Evolutionary conservation across 805 yeast species (phyloP), one percentile per base, ranked within the genome.

Genomic region (Ascoidea asiatica): DNA sequence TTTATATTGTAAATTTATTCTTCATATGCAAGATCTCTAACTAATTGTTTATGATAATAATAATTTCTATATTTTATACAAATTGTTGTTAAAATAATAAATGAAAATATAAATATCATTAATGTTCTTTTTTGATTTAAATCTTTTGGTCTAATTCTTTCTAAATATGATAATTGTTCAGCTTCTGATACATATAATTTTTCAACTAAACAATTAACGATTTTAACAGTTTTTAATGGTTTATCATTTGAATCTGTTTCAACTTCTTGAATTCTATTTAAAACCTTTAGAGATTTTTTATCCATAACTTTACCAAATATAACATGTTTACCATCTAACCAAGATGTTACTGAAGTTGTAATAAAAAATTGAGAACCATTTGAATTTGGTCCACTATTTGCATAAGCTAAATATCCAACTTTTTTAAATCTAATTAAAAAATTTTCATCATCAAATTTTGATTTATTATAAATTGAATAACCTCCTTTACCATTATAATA

Each of bases 261-360:
- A 43, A 75, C 74, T 43, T 65, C 63, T 58, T 82, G 88, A 49
- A 86, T 68, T 50, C 68, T 58, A 38, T 73, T 72, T 39, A 85
- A 69, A 5, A 81, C 71, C 19, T 79, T 81, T 46, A 73, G 62
- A 4, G 92, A 92, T 15, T 29, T 2, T 15, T 29, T 29, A 37
- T 75, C 78, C 13, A 73, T 56, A 41, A 84, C 79, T 62, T 82
- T 87, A 41, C 92, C 94, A 57, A 84, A 83, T 1, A 80, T 89
- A 52, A 83, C 90, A 61, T 81, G 81, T 5, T 62, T 60, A 19
- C 77, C 79, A 59, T 81, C 74, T 52, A 80, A 67, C 69, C 73
- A 70, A 2, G 59, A 52, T 19, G 75, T 70, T 13, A 63, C 56
- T 5, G 65, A 73, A 1, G 83, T 72, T 39, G 85, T 78, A 56